Base-by-base conservation (phyloP, 805 yeast genomes). In the Myxozyma vanderwaltii region DNA sequence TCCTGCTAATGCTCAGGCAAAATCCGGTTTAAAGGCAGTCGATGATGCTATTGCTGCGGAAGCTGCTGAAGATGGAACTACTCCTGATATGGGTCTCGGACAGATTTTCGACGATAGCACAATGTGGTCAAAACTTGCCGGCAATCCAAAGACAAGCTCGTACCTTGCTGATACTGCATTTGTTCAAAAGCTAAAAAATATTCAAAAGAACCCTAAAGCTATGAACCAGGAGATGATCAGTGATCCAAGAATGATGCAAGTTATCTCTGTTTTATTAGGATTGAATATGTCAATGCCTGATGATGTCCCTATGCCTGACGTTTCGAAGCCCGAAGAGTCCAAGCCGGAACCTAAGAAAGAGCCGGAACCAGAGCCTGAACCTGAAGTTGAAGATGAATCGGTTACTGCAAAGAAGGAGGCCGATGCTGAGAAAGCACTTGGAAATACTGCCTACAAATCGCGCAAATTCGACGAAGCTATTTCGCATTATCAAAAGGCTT, bases 401-500 rank as follows among this genome's bases (percentile, higher is more conserved):
- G 74, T 67, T 19, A 70, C 66, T 35, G 69, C 68, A 35, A 69
- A 70, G 65, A 67, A 61, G 27, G 68, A 69, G 54, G 76, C 80
- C n/a, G 78, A 75, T 43, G 75, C 77, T 15, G 85, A 81, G 61
- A 94, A 94, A 74, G 87, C 88, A 4, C 83, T 85, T 73, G 99
- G 97, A 65, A 94, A 94, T 76, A 78, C 81, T 51, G 78, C 88
- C 48, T 94, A 94, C 81, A 94, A 94, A 76, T 79, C 85, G 66
- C 88, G 87, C 72, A 80, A 91, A 70, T 94, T 94, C 67, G 97
- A 90, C 71, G 96, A 87, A 70, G 99, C 99, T 45, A 92, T 94
- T 72, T 89, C 77, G 58, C 78, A 83, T 63, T 94, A 94, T 77
- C 79, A 88, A 71, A 81, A 85, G 71, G 99, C 99, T 1, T 94